Conservation (phyloP, 1,139 yeast species). For the Saccharomycopsis hybrid region DNA sequence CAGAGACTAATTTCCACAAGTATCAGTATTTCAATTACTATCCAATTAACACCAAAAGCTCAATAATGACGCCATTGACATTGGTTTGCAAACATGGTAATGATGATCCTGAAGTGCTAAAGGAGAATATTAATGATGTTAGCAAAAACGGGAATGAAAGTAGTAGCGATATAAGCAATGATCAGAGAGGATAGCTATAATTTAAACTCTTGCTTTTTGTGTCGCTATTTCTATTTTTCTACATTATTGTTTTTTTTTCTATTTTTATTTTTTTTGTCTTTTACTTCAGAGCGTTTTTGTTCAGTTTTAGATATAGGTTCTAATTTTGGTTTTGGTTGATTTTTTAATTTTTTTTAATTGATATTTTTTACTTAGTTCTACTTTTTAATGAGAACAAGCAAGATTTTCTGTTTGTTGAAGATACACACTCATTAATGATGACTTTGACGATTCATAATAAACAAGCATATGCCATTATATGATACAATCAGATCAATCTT, state of each 20-base stretch:
- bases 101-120: slow-evolving; percentile 35
- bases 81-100: slow-evolving; percentile 40
- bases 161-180: slow-evolving; percentile 26
- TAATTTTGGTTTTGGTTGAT: too few relatives aligned
- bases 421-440: too few relatives aligned
- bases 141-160: slow-evolving; percentile 39
- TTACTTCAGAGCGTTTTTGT: too few relatives aligned
- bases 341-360: too few relatives aligned
- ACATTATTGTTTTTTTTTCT: not conserved
- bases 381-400: too few relatives aligned
- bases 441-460: too few relatives aligned
- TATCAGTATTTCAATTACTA: slow-evolving; percentile 2
- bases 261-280: not conserved
- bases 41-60: not conserved
- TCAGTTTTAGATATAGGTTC: too few relatives aligned
- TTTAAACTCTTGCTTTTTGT: slow-evolving; percentile 29
- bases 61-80: slow-evolving; percentile 24
- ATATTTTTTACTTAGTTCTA: too few relatives aligned
- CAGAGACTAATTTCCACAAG: not conserved
- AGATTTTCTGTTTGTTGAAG: too few relatives aligned
- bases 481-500: too few relatives aligned
- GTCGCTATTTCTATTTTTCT: not conserved
- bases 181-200: not conserved
- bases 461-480: too few relatives aligned
- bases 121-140: slow-evolving; percentile 44